Evolutionary conservation across 345 rosid species (phyloP), one percentile per base, ranked within the genome.

Genomic region (Stellera chamaejasme): DNA sequence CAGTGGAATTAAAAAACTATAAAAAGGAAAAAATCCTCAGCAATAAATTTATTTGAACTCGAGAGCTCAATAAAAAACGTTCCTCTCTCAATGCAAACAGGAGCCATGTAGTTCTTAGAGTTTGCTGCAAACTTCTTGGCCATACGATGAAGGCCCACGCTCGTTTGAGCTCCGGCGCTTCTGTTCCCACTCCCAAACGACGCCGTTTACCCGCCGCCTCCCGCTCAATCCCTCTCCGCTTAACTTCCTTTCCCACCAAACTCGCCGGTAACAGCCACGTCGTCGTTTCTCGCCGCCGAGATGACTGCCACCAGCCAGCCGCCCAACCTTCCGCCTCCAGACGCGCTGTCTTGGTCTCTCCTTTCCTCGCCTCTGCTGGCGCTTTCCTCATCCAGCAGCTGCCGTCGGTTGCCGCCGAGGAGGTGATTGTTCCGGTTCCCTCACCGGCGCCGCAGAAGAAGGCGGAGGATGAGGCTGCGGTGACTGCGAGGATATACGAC

Each of bases 401-500:
- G 10, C 68, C 44, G 41, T 11, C 71, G n/a, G 14, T 19, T 19
- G 23, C 55, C 2, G 66, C 67, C 13, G 74, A 63, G 50, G 72
- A 71, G 15, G 2, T 48, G 43, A 2, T 48, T 43, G 11, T 42
- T 3, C 19, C 50, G 44, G 50, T 27, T 36, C 45, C 48, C 6
- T 13, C 46, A 2, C 27, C 55, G 0, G 36, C 53, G 27, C 42
- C 59, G 19, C 54, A 14, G 13, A 50, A 57, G 52, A 13, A 13
- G 53, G 68, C 44, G 72, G 69, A 64, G 66, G 72, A 64, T 59
- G 67, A 49, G 51, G 82, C 55, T 47, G 69, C 55, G 60, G 62
- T 70, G 42, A 64, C 45, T 3, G 81, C 87, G 60, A 80, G 96
- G 64, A 88, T 88, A 26, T 84, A 92, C 50, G 95, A 92, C 55